Evolutionary conservation across 768 basidiomycete species (phyloP).

Genomic region (Phaeotremella skinneri): DNA sequence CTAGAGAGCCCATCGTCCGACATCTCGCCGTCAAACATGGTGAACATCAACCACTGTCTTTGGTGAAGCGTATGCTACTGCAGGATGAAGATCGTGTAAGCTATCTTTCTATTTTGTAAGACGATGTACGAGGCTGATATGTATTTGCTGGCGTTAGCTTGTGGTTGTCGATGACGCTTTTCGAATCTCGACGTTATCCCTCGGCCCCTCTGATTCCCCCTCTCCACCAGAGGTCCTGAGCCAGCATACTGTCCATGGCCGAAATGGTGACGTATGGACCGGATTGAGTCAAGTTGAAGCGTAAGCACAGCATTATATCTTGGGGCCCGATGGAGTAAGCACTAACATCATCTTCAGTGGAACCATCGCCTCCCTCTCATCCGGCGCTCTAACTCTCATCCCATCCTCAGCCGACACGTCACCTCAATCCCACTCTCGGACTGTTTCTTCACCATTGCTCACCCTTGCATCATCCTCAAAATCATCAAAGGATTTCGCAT

Average conservation of each 20-base stretch:
- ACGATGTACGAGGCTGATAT: conserved; percentile 4
- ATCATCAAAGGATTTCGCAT: conserved; percentile 27
- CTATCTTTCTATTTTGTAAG: neutral
- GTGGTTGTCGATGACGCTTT: conserved; percentile 35
- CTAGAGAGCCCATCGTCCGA: conserved; percentile 36
- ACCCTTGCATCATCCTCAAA: conserved; percentile 27
- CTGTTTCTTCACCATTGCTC: conserved; percentile 25
- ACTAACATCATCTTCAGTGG: conserved; percentile 22
- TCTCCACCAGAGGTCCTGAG: conserved; percentile 28
- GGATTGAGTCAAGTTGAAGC: conserved; percentile 29
- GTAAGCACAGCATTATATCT: conserved; percentile 17
- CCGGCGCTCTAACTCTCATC: conserved; percentile 18
- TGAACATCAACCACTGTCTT: conserved; percentile 30
- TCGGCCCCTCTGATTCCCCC: conserved; percentile 20
- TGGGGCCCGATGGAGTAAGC: neutral
- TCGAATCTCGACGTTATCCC: conserved; percentile 27
- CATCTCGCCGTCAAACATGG: conserved; percentile 42
- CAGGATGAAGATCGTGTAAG: conserved; percentile 18
- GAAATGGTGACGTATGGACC: conserved; percentile 38
- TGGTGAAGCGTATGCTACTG: conserved; percentile 33
- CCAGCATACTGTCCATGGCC: conserved; percentile 31
- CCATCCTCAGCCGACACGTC: conserved; percentile 9
- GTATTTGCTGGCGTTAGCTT: conserved; percentile 17
- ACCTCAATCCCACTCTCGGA: conserved; percentile 12
- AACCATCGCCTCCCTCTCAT: conserved; percentile 30